These are phyloP conservation scores for Actinomortierella ambigua DNA, from an alignment of 371 early-diverging fungal genomes.

Conservation along the genomic window DNA sequence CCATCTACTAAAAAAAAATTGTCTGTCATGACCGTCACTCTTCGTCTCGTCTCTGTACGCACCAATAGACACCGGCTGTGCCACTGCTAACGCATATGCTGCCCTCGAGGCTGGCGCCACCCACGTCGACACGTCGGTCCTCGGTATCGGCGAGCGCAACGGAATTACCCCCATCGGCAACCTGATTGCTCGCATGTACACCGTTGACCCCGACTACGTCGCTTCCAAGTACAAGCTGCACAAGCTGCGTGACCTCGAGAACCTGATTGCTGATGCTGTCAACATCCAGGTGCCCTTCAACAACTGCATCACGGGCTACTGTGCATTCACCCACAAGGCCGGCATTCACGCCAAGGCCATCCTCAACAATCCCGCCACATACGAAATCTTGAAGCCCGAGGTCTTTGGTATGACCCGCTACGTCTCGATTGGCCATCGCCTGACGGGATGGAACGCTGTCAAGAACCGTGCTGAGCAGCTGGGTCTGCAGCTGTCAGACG, in stretches of 20 bases:
- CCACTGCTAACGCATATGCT: constrained; percentile 96
- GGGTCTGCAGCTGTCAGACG: constrained; percentile 81
- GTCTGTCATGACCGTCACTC: not conserved
- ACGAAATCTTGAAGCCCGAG: constrained; percentile 95
- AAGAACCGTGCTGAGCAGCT: constrained; percentile 94
- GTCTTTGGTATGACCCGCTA: constrained; percentile 98
- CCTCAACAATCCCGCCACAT: constrained; percentile 95
- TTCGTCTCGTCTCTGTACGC: too few relatives aligned
- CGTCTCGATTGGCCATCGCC: constrained; percentile 93
- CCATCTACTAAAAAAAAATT: too few relatives aligned
- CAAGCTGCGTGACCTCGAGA: constrained; percentile 91
- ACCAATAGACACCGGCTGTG: constrained; percentile 97
- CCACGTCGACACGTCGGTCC: constrained; percentile 96
- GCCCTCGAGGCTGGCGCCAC: constrained; percentile 97
- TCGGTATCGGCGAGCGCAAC: constrained; percentile 98
- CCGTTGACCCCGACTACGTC: constrained; percentile 87
- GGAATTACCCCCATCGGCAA: constrained; percentile 97
- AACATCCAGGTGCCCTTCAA: constrained; percentile 96
- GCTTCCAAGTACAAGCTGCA: constrained; percentile 91
- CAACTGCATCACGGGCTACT: constrained; percentile 98
- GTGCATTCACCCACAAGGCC: constrained; percentile 98
- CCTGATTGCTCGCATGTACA: constrained; percentile 93
- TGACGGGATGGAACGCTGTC: constrained; percentile 98
- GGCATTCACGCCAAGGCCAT: constrained; percentile 99
- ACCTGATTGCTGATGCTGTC: constrained; percentile 93